Conservation (phyloP, 2,329 filamentous ascomycete genomes). For the Didymella keratinophila region DNA sequence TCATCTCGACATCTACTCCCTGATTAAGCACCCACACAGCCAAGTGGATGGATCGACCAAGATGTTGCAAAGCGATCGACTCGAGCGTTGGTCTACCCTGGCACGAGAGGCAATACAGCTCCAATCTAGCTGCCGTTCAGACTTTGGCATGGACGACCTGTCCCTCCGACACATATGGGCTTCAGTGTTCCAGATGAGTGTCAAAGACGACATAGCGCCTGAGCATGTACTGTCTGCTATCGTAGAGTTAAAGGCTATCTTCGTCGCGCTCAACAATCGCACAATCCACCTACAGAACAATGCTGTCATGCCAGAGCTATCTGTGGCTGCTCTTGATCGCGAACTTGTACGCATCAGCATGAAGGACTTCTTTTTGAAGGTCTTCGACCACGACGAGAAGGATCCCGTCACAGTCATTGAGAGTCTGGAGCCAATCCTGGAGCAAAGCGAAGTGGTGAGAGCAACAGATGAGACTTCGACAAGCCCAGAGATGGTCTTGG, state of each 20-base stretch:
- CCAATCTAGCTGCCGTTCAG: constrained; percentile 35
- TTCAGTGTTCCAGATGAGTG: constrained; percentile 67
- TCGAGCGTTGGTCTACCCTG: constrained; percentile 67
- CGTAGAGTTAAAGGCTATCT: constrained; percentile 66
- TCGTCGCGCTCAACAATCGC: constrained; percentile 58
- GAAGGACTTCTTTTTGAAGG: constrained; percentile 91
- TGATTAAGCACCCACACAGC: constrained; percentile 68
- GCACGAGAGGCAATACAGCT: constrained; percentile 62
- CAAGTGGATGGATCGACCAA: constrained; percentile 62
- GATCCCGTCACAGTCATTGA: constrained; percentile 88
- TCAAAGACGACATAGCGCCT: constrained; percentile 63
- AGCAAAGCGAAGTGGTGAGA: constrained; percentile 58
- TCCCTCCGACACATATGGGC: constrained; percentile 71
- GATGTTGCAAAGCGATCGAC: constrained; percentile 63
- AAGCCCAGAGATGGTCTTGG: constrained; percentile 17
- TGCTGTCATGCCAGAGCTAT: constrained; percentile 85
- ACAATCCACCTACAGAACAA: constrained; percentile 79
- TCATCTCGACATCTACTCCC: constrained; percentile 70
- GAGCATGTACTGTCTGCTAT: constrained; percentile 69
- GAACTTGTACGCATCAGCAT: constrained; percentile 93
- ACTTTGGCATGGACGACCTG: constrained; percentile 52
- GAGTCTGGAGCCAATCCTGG: constrained; percentile 88
- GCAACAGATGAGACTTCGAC: constrained; percentile 1
- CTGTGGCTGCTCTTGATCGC: constrained; percentile 80
- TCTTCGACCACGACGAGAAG: constrained; percentile 83